Conservation (phyloP, 768 basidiomycete genomes). For the Hemileccinum rubropunctum region DNA sequence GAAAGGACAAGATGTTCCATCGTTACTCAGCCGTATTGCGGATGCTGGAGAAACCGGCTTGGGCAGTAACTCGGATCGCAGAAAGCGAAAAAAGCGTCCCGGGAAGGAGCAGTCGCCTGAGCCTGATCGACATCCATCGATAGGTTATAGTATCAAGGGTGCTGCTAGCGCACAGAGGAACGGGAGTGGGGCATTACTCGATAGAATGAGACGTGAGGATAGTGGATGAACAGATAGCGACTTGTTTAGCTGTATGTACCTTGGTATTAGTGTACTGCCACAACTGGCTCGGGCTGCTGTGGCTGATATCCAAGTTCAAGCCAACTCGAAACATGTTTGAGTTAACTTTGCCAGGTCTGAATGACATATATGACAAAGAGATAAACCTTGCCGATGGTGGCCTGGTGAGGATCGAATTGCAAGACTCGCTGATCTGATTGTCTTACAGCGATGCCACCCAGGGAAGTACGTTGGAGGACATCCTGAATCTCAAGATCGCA, state of each 20-base stretch:
- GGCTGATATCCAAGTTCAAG: no score
- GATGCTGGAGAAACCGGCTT: conserved; percentile 15
- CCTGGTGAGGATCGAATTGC: conserved; percentile 34
- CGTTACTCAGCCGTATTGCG: conserved; percentile 45
- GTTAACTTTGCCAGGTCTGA: background rate
- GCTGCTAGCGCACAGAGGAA: conserved; percentile 39
- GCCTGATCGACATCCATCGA: conserved; percentile 34
- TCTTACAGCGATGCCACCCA: conserved; percentile 21
- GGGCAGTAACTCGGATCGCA: conserved; percentile 20
- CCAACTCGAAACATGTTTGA: background rate
- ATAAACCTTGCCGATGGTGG: conserved; percentile 44
- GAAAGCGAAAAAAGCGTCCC: conserved; percentile 17
- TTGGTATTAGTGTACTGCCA: conserved; percentile 5
- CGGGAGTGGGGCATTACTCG: conserved; percentile 27
- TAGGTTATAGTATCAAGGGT: conserved; percentile 55
- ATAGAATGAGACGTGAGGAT: conserved; percentile 32
- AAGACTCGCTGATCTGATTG: background rate
- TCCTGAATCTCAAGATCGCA: conserved; percentile 45
- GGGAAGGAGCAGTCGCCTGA: conserved; percentile 24
- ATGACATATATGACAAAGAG: conserved; percentile 9
- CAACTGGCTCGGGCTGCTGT: no score
- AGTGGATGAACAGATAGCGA: conserved; percentile 27
- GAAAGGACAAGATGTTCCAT: conserved; percentile 31
- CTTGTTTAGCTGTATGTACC: conserved; percentile 17
- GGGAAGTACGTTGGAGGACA: conserved; percentile 63